Evolutionary conservation across 192 early-diverging fungal species (phyloP), one percentile per base, ranked within the genome.

Genomic region (Mortierella claussenii): DNA sequence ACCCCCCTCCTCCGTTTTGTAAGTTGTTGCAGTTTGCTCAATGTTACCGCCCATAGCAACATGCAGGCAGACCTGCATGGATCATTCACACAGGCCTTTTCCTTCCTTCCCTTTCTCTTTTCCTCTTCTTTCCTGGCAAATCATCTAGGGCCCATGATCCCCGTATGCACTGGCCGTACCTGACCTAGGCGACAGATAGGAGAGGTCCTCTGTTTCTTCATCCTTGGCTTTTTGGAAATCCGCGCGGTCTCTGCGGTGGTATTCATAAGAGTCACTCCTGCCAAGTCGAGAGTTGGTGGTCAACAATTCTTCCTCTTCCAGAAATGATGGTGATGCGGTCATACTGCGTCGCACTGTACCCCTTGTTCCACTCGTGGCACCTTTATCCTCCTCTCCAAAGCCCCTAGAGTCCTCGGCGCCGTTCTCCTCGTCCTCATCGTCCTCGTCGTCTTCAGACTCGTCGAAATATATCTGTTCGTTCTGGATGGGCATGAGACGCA

Each of bases 401-500:
- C n/a, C n/a, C n/a, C n/a, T n/a, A n/a, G 17, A 21, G 26, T 57
- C 32, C 4, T 57, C 37, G 28, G 20, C 56, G 20, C n/a, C 3
- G 33, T 24, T 17, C 4, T 62, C 60, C 7, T 49, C 60, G 4
- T 52, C 44, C 10, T 36, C 43, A 8, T 42, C 30, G 1, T 57
- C 53, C 2, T 56, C 51, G 6, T 31, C 27, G 0, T 48, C 44
- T 2, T 67, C 63, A 3, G 49, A 34, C 21, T 63, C 53, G 42
- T 64, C 61, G 53, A 64, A 73, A 42, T 73, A 73, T 2, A 44
- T 30, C 0, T 23, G 48, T 27, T 73, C 55, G 15, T 33, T 73
- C 20, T 64, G n/a, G 37, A 73, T 73, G 3, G 69, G 69, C 18
- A 73, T 21, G 15, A 73, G 48, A 3, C 69, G 69, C 17, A 73